phyloP scores from a whole-genome alignment of 768 basidiomycete species.

The Phaeotremella skinneri region DNA sequence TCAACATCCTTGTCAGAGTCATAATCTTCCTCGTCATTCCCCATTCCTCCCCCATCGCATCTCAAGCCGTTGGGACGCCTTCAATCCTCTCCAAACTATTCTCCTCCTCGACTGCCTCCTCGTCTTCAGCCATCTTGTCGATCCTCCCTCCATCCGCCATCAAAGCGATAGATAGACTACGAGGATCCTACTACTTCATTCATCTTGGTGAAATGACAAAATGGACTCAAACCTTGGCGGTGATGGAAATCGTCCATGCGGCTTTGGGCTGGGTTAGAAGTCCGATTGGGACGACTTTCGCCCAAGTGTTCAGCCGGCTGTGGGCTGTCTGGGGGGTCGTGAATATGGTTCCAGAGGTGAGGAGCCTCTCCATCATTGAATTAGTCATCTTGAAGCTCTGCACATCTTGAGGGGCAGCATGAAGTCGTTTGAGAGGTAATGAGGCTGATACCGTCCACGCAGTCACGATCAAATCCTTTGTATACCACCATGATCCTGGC shows the following conservation, averaged over 20 bases:
- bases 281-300: conserved; percentile 67
- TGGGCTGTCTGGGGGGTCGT: conserved; percentile 83
- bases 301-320: conserved; percentile 77
- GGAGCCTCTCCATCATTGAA: conserved; percentile 37
- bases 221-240: conserved; percentile 77
- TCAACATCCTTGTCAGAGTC: conserved; percentile 63
- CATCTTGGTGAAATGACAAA: conserved; percentile 62
- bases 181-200: conserved; percentile 60
- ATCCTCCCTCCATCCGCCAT: conserved; percentile 15
- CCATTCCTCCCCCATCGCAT: conserved; percentile 7
- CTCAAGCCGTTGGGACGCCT: conserved; percentile 1
- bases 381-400: too few species aligned
- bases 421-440: not conserved
- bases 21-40: conserved; percentile 52
- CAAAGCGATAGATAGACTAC: conserved; percentile 56
- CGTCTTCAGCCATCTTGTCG: conserved; percentile 4
- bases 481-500: conserved; percentile 89
- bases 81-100: conserved; percentile 13
- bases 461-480: conserved; percentile 66
- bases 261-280: conserved; percentile 75
- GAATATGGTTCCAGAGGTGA: conserved; percentile 62
- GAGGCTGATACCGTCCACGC: conserved; percentile 1
- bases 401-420: too few species aligned
- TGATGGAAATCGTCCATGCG: conserved; percentile 79
- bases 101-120: conserved; percentile 50